phyloP scores from a whole-genome alignment of 495 filamentous ascomycete species.

The Penicillium soppii region DNA sequence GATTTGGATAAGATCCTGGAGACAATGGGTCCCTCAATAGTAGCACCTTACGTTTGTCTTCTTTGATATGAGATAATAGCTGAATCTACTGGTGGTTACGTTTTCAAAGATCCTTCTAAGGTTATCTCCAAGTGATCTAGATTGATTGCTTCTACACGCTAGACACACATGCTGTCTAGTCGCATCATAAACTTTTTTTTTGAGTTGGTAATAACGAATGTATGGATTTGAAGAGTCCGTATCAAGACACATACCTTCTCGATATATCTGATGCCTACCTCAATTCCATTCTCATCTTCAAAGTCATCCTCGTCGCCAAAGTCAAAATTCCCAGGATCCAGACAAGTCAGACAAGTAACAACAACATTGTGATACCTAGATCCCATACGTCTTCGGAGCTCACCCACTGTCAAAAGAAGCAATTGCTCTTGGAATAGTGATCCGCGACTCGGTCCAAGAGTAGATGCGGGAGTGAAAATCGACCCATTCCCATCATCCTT shows the following conservation, averaged over 20 bases:
- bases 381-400: slow-evolving; percentile 49
- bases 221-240: too few relatives aligned
- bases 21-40: too few relatives aligned
- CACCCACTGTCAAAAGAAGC: slow-evolving; percentile 30
- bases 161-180: neutral
- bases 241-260: slow-evolving; percentile 35
- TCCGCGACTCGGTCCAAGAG: slow-evolving; percentile 14
- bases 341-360: slow-evolving; percentile 52
- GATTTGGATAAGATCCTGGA: too few relatives aligned
- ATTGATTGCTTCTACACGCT: too few relatives aligned
- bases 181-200: neutral
- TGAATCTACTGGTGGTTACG: too few relatives aligned
- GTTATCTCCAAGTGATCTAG: too few relatives aligned
- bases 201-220: neutral
- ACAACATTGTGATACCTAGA: slow-evolving; percentile 48
- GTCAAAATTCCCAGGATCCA: slow-evolving; percentile 45
- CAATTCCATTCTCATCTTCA: slow-evolving; percentile 49
- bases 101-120: too few relatives aligned
- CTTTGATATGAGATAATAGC: too few relatives aligned
- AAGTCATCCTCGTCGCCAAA: slow-evolving; percentile 49
- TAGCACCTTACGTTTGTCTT: too few relatives aligned
- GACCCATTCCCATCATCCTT: too few relatives aligned
- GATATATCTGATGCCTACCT: slow-evolving; percentile 49
- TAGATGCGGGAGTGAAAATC: too few relatives aligned
- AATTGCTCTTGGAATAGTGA: slow-evolving; percentile 28